Percentiles rank a stretch among this genome's conserved stretches.
These are phyloP conservation scores for Oryza glumipatula DNA, from an alignment of 176 grass and related monocot genomes.

Conservation along the genomic window DNA sequence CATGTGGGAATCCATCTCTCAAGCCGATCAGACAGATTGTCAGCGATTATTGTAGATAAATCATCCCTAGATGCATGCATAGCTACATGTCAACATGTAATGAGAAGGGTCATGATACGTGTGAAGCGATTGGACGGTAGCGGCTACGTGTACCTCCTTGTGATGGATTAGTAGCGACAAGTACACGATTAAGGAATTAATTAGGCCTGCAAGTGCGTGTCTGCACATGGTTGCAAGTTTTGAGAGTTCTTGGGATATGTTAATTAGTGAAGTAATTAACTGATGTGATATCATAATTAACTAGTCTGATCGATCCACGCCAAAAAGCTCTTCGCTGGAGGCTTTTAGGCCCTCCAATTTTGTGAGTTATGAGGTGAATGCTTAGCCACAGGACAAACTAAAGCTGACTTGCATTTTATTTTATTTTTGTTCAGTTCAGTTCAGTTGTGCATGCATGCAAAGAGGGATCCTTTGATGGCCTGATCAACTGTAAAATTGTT, in stretches of 20 bases:
- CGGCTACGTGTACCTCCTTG: not conserved
- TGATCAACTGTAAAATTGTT: not conserved
- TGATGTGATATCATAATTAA: conserved; percentile 31
- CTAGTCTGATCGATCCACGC: not conserved
- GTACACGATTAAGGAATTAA: not conserved
- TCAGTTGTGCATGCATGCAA: conserved; percentile 15
- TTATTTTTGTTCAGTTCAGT: not conserved
- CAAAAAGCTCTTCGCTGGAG: conserved; percentile 30
- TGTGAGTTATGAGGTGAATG: conserved; percentile 25
- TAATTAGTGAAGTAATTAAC: not conserved
- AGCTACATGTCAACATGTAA: conserved; percentile 13
- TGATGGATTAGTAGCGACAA: not conserved
- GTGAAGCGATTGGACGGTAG: conserved; percentile 6
- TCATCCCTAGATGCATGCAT: conserved; percentile 19
- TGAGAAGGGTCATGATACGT: conserved; percentile 14
- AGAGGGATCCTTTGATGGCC: not conserved
- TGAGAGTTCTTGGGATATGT: conserved; percentile 23
- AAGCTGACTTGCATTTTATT: conserved; percentile 18
- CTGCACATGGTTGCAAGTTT: conserved; percentile 39
- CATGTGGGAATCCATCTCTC: not conserved
- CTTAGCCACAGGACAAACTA: conserved; percentile 11
- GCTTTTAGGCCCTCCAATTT: not conserved
- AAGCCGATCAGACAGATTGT: not conserved
- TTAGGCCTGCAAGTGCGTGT: not conserved
- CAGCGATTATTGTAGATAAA: not conserved